Evolutionary conservation across 345 rosid species (phyloP).

Genomic region (Citrus glauca): DNA sequence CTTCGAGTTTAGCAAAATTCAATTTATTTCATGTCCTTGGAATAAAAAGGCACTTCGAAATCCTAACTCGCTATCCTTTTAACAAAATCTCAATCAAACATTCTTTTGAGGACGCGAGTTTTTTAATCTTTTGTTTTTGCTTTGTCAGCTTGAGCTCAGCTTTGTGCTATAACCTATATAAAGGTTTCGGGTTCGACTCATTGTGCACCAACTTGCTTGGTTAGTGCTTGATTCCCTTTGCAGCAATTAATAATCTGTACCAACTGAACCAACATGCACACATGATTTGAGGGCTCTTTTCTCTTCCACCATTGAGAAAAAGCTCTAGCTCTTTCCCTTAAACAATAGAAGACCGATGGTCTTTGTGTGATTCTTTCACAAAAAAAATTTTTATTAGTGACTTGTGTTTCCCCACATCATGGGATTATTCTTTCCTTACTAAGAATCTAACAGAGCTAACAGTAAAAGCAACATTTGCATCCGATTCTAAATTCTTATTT

Average conservation of each 20-base stretch:
- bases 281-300: constrained; percentile 20
- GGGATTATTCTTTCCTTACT: constrained; percentile 16
- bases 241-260: not conserved
- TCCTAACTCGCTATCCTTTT: not conserved
- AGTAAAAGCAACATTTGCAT: constrained; percentile 17
- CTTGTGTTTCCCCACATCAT: constrained; percentile 14
- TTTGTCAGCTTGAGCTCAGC: not conserved
- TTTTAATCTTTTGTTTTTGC: not conserved
- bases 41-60: too few species aligned
- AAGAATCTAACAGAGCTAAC: constrained; percentile 16
- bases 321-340: constrained; percentile 1
- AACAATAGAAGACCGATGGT: constrained; percentile 19
- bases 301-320: constrained; percentile 22
- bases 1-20: too few species aligned
- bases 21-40: too few species aligned
- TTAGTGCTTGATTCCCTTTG: constrained; percentile 20
- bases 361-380: constrained; percentile 12
- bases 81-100: too few species aligned
- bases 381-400: not conserved
- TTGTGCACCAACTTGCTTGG: constrained; percentile 18
- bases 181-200: too few species aligned
- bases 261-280: constrained; percentile 9
- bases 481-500: constrained; percentile 1
- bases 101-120: not conserved
- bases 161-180: not conserved